Conservation (phyloP, 371 early-diverging fungal genomes). For the Chytridiales sp. region DNA sequence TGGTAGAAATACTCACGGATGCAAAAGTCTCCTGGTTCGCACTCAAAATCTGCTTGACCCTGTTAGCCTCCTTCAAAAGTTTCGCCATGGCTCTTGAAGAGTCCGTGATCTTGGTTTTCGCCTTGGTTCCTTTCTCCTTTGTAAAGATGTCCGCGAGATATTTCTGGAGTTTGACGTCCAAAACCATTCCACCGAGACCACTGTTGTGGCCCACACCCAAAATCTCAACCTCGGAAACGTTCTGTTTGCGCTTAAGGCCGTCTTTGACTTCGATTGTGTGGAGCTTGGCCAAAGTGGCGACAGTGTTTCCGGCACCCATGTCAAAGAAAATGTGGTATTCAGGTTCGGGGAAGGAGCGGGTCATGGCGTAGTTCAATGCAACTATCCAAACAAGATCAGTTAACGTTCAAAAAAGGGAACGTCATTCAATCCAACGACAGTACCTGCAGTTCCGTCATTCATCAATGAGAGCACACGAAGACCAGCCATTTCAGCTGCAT, state of each 20-base stretch:
- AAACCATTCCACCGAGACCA: constrained; percentile 82
- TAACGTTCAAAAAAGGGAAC: neutral
- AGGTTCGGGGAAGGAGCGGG: constrained; percentile 65
- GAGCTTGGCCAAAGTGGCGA: constrained; percentile 83
- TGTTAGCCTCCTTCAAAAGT: constrained; percentile 86
- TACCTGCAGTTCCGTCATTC: constrained; percentile 91
- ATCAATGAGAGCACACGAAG: constrained; percentile 79
- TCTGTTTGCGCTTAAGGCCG: constrained; percentile 55
- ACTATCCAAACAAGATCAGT: constrained; percentile 43
- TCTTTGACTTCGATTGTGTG: constrained; percentile 62
- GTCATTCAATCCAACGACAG: constrained; percentile 1
- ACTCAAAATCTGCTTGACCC: constrained; percentile 93
- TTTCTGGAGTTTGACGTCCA: constrained; percentile 79
- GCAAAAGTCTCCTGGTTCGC: constrained; percentile 86
- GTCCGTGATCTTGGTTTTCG: constrained; percentile 39
- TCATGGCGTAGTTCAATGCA: constrained; percentile 90
- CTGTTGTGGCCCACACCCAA: constrained; percentile 79
- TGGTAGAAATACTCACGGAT: constrained; percentile 60
- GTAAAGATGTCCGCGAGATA: constrained; percentile 74
- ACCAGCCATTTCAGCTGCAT: constrained; percentile 91
- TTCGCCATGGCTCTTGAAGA: constrained; percentile 81
- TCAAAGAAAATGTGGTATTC: constrained; percentile 92
- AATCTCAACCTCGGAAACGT: constrained; percentile 72
- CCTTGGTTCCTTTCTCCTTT: constrained; percentile 33
- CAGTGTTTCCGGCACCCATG: constrained; percentile 95